Base-by-base conservation (phyloP, 1,284 basidiomycete species). In the Cystobasidiaceae sp. region DNA sequence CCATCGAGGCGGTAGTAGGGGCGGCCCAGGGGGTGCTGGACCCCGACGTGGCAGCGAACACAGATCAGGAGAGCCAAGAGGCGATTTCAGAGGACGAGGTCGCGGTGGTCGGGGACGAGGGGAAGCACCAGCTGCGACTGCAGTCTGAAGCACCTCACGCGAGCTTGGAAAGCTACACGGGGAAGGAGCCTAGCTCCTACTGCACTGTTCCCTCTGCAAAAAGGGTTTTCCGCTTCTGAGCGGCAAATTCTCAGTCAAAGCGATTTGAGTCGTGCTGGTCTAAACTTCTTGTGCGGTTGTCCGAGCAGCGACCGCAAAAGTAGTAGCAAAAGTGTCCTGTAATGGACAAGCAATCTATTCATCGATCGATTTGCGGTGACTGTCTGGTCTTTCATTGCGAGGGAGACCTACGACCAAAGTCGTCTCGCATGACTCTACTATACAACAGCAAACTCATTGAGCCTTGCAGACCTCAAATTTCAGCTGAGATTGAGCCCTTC, bases 51-150 rank as follows among this genome's bases (percentile, higher is more conserved):
- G 48, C 13, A 27, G 58, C 27, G 58, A 34, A 50, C 21, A 39
- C 6, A 46, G 58, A 9, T 45, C 49, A 30, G 56, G 56, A 6
- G 28, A 25, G 17, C 15, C 27, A 19, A 52, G 60, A 54, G 37
- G 60, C 1, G 46, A 46, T 32, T 60, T 65, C 66, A 33, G 48
- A 66, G 56, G 69, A 67, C 39, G 70, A 66, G 0, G 67, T 68
- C 43, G 70, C 56, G 51, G 46, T 27, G 58, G 65, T 58, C 1
- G 60, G 55, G 15, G 60, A 60, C 45, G 70, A 63, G 52, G 50
- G 9, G 45, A 37, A 2, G 27, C 30, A 27, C 8, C 49, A 52
- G 60, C 49, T 51, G 45, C 23, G 46, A 6, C n/a, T n/a, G n/a
- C n/a, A n/a, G n/a, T n/a, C n/a, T n/a, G n/a, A n/a, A n/a, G n/a